Evolutionary conservation across 1,139 yeast genomes (phyloP).

Genomic region (Tardiomyces blankii): DNA sequence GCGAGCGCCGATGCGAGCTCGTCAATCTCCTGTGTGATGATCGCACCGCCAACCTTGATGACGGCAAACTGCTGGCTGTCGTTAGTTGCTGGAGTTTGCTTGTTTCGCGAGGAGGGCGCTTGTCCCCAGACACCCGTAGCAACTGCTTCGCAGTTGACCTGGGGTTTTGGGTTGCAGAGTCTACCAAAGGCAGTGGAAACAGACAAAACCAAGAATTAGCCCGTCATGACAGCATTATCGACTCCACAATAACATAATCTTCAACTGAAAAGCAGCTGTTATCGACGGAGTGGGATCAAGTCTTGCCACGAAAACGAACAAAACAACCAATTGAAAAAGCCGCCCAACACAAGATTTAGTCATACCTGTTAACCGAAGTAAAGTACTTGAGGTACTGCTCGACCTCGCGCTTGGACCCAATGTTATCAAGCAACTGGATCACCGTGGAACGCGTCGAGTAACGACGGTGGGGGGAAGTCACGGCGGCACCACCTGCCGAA

Average conservation of each 20-base stretch:
- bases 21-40: conserved; percentile 85
- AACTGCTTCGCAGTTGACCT: too few relatives aligned
- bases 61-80: conserved; percentile 93
- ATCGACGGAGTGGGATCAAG: too few relatives aligned
- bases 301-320: too few relatives aligned
- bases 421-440: conserved; percentile 84
- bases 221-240: too few relatives aligned
- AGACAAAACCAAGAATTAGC: too few relatives aligned
- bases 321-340: not conserved
- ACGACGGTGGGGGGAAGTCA: conserved; percentile 1
- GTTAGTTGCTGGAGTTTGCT: not conserved
- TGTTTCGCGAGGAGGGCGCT: too few relatives aligned
- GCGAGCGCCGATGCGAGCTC: conserved; percentile 94
- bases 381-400: conserved; percentile 94
- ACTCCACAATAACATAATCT: too few relatives aligned
- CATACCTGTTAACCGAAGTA: conserved; percentile 55
- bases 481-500: too few relatives aligned
- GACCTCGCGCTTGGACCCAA: conserved; percentile 94
- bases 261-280: too few relatives aligned
- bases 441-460: conserved; percentile 84
- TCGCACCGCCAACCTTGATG: conserved; percentile 98
- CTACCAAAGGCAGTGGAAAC: too few relatives aligned
- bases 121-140: too few relatives aligned
- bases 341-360: conserved; percentile 4
- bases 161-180: too few relatives aligned